These are phyloP conservation scores for Dactylis glomerata DNA, from an alignment of 176 grass and related monocot genomes.

Conservation along the genomic window DNA sequence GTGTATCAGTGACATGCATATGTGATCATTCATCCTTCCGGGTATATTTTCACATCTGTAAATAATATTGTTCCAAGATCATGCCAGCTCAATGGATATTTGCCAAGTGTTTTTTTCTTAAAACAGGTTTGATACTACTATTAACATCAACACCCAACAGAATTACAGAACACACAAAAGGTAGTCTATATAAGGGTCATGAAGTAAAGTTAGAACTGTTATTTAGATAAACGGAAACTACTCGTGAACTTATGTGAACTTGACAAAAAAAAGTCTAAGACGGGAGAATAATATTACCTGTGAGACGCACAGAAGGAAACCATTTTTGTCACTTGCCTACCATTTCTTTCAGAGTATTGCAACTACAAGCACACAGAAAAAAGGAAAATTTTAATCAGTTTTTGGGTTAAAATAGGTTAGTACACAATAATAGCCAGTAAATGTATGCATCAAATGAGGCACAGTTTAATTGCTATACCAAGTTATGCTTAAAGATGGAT, in stretches of 20 bases:
- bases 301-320: constrained; percentile 87
- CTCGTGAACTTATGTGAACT: background rate
- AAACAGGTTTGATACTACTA: background rate
- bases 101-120: background rate
- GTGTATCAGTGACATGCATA: background rate
- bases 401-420: background rate
- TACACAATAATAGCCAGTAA: background rate
- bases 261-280: background rate
- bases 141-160: background rate
- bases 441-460: background rate
- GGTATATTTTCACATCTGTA: constrained; percentile 7
- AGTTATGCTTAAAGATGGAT: background rate
- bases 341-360: constrained; percentile 64
- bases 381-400: constrained; percentile 1
- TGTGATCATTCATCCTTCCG: background rate
- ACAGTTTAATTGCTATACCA: background rate
- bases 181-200: background rate
- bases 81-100: background rate
- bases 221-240: background rate
- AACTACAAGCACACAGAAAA: constrained; percentile 54
- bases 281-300: constrained; percentile 51
- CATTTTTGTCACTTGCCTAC: constrained; percentile 60
- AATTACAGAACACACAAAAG: background rate
- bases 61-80: constrained; percentile 36
- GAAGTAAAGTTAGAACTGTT: constrained; percentile 15